Evolutionary conservation across 2,329 filamentous ascomycete species (phyloP).

Genomic region (Cercospora citrullina): DNA sequence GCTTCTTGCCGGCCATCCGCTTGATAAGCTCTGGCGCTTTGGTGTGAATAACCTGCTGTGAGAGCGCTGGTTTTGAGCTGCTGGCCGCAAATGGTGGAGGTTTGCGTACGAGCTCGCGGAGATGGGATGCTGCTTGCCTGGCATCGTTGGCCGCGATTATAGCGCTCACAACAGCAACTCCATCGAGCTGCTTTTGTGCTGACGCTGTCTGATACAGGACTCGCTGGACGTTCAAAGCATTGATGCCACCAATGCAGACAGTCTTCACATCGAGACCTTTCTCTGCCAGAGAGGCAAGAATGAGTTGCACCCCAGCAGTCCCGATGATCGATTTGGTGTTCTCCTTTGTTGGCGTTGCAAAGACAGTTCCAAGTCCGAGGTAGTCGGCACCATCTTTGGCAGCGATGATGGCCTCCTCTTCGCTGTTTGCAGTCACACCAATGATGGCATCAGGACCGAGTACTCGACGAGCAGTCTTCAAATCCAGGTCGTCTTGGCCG

Average conservation of each 20-base stretch:
- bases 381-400: conserved; percentile 81
- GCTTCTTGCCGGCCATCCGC: conserved; percentile 62
- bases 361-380: conserved; percentile 86
- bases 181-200: conserved; percentile 64
- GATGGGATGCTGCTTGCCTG: conserved; percentile 58
- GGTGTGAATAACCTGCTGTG: conserved; percentile 31
- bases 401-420: conserved; percentile 71
- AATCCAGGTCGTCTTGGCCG: conserved; percentile 86
- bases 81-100: conserved; percentile 40
- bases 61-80: conserved; percentile 35
- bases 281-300: conserved; percentile 61
- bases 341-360: conserved; percentile 81
- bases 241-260: conserved; percentile 89
- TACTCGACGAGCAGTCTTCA: conserved; percentile 66
- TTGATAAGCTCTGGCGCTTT: conserved; percentile 48
- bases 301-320: conserved; percentile 66
- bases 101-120: conserved; percentile 58
- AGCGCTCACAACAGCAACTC: conserved; percentile 85
- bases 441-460: conserved; percentile 79
- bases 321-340: conserved; percentile 83
- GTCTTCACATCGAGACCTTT: conserved; percentile 54
- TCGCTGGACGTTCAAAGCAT: conserved; percentile 69
- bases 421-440: conserved; percentile 78
- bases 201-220: conserved; percentile 70
- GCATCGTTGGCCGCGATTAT: conserved; percentile 75